Conservation (phyloP, 164 flowering plant species). For the Liriodendron chinense region DNA sequence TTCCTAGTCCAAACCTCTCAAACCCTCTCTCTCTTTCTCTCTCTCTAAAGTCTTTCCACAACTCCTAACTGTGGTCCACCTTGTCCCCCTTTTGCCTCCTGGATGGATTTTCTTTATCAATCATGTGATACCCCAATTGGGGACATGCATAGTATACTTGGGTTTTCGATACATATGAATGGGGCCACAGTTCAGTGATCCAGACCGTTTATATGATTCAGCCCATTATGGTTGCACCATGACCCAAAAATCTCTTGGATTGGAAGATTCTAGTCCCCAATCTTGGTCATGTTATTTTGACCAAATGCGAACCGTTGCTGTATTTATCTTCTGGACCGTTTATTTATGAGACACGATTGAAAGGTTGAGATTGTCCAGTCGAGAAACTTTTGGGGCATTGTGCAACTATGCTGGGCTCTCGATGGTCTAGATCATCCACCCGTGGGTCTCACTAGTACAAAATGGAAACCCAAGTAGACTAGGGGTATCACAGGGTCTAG, state of each 20-base stretch:
- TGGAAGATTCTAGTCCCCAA: neutral
- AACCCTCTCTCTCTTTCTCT: slow-evolving; percentile 6
- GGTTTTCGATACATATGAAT: too few relatives aligned
- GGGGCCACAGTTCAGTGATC: too few relatives aligned
- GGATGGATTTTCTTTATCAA: slow-evolving; percentile 9
- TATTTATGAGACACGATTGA: too few relatives aligned
- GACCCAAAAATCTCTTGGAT: neutral
- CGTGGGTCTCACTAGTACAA: neutral
- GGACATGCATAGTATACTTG: neutral
- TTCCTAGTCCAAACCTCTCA: slow-evolving; percentile 10
- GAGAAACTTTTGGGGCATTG: neutral
- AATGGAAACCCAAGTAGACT: neutral
- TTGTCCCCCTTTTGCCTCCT: slow-evolving; percentile 31
- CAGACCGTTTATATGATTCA: too few relatives aligned
- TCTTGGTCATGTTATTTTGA: neutral
- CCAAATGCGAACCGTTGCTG: neutral
- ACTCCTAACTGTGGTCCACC: slow-evolving; percentile 51
- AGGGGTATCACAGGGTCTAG: neutral
- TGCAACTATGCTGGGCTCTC: neutral
- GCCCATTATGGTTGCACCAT: too few relatives aligned
- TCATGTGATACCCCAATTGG: neutral
- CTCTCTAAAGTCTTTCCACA: slow-evolving; percentile 52
- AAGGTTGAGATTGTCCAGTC: neutral
- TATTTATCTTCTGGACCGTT: neutral
- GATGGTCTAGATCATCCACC: neutral